These are phyloP conservation scores for Epichloe baconii DNA, from an alignment of 2,329 filamentous ascomycete genomes.

Conservation along the genomic window DNA sequence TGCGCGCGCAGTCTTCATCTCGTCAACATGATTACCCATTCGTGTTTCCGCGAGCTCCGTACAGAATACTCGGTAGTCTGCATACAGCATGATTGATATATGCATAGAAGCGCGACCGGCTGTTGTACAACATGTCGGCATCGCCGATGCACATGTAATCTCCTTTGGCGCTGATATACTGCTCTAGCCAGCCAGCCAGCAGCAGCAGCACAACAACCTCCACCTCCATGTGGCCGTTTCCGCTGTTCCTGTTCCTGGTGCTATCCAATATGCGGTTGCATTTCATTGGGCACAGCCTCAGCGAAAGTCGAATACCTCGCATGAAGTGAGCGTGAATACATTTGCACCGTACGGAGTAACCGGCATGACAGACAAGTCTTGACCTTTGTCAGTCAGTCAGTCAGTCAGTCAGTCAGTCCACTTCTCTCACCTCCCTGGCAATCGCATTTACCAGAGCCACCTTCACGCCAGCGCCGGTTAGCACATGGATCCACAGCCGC, in stretches of 20 bases:
- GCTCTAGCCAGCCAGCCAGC: background rate
- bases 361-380: too few species aligned
- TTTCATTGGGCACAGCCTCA: too few species aligned
- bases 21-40: background rate
- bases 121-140: background rate
- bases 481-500: constrained; percentile 89
- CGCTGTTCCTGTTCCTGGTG: too few species aligned
- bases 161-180: background rate
- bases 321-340: too few species aligned
- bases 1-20: background rate
- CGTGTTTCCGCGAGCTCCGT: background rate
- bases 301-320: too few species aligned
- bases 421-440: constrained; percentile 36
- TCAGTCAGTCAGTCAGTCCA: constrained; percentile 15
- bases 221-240: too few species aligned
- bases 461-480: constrained; percentile 69
- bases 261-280: too few species aligned
- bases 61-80: background rate
- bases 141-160: background rate
- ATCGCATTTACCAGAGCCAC: constrained; percentile 68
- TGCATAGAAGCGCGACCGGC: background rate
- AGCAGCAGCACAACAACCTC: too few species aligned
- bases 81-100: background rate
- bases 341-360: too few species aligned
- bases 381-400: too few species aligned